Conservation (phyloP, 352 stramenopile genomes). For the Bremia lactucae region DNA sequence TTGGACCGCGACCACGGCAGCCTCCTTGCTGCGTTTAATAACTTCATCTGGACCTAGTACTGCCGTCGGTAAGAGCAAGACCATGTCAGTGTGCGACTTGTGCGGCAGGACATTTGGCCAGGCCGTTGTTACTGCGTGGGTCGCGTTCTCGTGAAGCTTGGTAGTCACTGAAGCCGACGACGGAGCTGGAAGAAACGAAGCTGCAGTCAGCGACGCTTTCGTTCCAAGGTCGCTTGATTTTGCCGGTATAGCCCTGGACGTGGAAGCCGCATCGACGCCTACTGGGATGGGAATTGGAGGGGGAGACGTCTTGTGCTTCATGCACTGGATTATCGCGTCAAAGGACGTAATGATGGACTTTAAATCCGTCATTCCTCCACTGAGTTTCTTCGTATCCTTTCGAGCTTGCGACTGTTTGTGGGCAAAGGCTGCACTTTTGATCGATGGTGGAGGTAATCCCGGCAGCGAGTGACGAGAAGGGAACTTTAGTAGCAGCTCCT, state of each 20-base stretch:
- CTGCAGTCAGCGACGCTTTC: slow-evolving; percentile 23
- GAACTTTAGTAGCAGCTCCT: slow-evolving; percentile 51
- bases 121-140: too few relatives aligned
- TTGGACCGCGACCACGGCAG: slow-evolving; percentile 61
- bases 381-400: slow-evolving; percentile 8
- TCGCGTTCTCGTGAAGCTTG: too few relatives aligned
- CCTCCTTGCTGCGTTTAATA: slow-evolving; percentile 80
- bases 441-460: slow-evolving; percentile 55
- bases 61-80: slow-evolving; percentile 40
- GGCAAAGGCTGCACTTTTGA: slow-evolving; percentile 33
- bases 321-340: slow-evolving; percentile 76
- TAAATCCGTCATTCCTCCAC: slow-evolving; percentile 43
- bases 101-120: too few relatives aligned
- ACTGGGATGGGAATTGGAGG: slow-evolving; percentile 58
- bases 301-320: slow-evolving; percentile 71
- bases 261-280: slow-evolving; percentile 1
- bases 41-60: slow-evolving; percentile 68
- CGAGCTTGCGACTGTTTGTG: slow-evolving; percentile 31
- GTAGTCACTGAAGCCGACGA: slow-evolving; percentile 1
- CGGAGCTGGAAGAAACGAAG: slow-evolving; percentile 12
- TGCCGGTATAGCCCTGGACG: slow-evolving; percentile 2
- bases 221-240: slow-evolving; percentile 12
- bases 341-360: slow-evolving; percentile 76
- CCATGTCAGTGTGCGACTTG: slow-evolving; percentile 73
- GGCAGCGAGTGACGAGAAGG: slow-evolving; percentile 35